Evolutionary conservation across 148 eudicot species (phyloP), one percentile per base, ranked within the genome.

Genomic region (Camellia sinensis): DNA sequence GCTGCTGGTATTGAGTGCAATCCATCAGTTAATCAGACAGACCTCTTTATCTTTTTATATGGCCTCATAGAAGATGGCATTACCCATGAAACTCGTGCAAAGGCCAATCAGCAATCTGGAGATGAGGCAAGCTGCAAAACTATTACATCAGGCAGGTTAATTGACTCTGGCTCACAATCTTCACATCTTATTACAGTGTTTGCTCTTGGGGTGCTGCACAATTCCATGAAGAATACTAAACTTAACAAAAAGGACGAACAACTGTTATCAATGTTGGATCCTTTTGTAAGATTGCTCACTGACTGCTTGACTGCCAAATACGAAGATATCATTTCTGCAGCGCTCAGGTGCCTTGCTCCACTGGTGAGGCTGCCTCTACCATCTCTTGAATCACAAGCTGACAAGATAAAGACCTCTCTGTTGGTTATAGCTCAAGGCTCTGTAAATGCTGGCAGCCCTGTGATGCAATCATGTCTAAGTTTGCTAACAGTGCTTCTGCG

Each of bases 1-100:
- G 92, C 95, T 83, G 88, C 86, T n/a, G 99, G 99, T 74, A 85
- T 96, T 54, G 92, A 93, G 79, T 78, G 78, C 81, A 96, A 96
- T 84, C 86, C 92, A 21, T 91, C 99, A 73, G 97, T 88, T 52
- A 65, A 91, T 76, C 92, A 87, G 86, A 87, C 82, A 15, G 99
- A 93, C 72, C 84, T 93, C 7, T 88, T 96, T 80, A 76, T 96
- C 83, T 92, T 88, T 82, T 70, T 86, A 53, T 83, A 91, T 86
- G 81, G 93, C 77, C 98, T 93, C 56, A 78, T 96, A 75, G 83
- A 86, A 78, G 94, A 92, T 81, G 89, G 97, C 75, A 72, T 87
- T 50, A 54, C 64, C 59, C 75, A 86, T 81, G 92, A 87, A 69
- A 74, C 57, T 66, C 50, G 44, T 43, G 73, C 59, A 14, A 62